Evolutionary conservation across 2,329 filamentous ascomycete species (phyloP), one percentile per base, ranked within the genome.

Genomic region (Exophiala calicioides): DNA sequence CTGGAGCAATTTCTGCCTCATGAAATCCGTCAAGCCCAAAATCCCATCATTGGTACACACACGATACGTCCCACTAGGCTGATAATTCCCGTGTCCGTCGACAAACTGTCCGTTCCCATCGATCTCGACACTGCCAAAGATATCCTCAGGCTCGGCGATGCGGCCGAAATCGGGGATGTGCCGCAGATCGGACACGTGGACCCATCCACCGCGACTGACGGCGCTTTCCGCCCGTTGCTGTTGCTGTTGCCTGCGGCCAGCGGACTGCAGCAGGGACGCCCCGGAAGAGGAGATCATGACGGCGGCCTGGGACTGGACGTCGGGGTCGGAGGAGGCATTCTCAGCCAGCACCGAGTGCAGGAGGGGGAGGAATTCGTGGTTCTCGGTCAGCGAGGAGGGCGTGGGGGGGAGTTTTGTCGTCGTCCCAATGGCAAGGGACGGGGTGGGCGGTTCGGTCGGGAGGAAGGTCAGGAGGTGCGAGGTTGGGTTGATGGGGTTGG

Each of bases 141-240:
- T 84, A 64, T 84, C 81, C 60, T 84, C 81, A 0, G 81, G 80
- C 62, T 71, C 73, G 40, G 81, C 77, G 52, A 83, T 82, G n/a
- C 81, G 63, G 1, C 81, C 81, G 63, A 73, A 84, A 50, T 84
- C 81, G 2, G 81, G 80, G 26, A 80, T 79, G 50, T 78, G 75
- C 50, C 81, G 67, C 59, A 65, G 63, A 58, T 84, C 81, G 27
- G 75, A 81, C n/a, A 84, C 71, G 59, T 84, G 81, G 30, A 84
- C 78, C 67, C 75, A 82, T 1, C 81, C 81, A 15, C 80, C 80
- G 53, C 76, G 67, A 1, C 79, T 79, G 12, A 67, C 79, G 13
- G 77, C 75, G 2, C 79, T 80, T 47, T 70, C 72, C 39, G 80
- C 80, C 13, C 79, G 79, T 57, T 83, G 80, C n/a, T n/a, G 12